Evolutionary conservation across 495 filamentous ascomycete genomes (phyloP).

Genomic region (Hyaloscypha variabilis): DNA sequence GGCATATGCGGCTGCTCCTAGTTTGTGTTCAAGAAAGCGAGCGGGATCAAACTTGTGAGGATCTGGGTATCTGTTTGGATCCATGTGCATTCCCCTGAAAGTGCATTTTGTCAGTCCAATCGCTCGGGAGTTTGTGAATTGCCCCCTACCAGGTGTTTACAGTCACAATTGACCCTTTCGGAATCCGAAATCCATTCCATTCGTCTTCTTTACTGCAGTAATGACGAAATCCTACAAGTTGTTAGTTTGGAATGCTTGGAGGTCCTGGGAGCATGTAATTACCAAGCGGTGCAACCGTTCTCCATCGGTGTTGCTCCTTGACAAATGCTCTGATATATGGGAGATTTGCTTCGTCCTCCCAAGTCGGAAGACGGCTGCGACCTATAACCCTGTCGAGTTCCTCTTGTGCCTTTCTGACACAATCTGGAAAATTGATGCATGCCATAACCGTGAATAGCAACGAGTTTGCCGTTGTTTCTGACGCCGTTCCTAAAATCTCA

Average conservation of each 20-base stretch:
- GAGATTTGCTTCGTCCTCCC: background rate
- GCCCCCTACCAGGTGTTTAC: background rate
- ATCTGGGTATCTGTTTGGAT: background rate
- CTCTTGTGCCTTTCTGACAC: background rate
- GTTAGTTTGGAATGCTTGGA: background rate
- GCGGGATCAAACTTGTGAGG: background rate
- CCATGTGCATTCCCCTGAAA: background rate
- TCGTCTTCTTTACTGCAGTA: background rate
- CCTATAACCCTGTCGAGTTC: background rate
- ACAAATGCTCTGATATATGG: background rate
- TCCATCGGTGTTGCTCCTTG: background rate
- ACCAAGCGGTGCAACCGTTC: background rate
- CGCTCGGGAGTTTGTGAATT: too few relatives aligned
- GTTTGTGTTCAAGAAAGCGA: background rate
- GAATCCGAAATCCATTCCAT: background rate
- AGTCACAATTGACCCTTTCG: background rate
- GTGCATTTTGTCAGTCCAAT: too few relatives aligned
- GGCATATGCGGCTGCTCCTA: background rate
- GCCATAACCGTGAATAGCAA: background rate
- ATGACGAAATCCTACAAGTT: background rate
- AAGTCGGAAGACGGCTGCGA: background rate
- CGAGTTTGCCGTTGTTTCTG: background rate
- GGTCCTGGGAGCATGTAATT: background rate
- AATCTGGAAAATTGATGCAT: background rate
- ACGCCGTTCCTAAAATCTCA: background rate